Conservation (phyloP, 2,329 filamentous ascomycete genomes). For the Blastomyces parvus region DNA sequence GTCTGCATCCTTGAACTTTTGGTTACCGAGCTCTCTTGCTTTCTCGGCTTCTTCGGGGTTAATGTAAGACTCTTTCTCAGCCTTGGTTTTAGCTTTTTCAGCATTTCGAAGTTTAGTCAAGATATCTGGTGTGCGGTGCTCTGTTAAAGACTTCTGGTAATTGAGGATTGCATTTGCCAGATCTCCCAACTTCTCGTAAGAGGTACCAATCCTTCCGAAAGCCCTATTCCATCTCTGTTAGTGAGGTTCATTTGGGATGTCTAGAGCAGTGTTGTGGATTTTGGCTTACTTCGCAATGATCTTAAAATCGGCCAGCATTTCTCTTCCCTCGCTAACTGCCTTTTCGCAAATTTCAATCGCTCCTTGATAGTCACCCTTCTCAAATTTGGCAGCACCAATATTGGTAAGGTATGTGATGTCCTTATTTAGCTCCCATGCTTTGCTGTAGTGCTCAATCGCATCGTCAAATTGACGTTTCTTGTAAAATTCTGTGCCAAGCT, state of each 20-base stretch:
- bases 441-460: constrained; percentile 86
- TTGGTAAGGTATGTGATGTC: constrained; percentile 98
- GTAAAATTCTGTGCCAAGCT: constrained; percentile 84
- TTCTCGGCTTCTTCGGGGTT: constrained; percentile 89
- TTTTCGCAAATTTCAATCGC: constrained; percentile 78
- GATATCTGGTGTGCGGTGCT: constrained; percentile 91
- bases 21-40: constrained; percentile 86
- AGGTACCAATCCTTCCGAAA: constrained; percentile 89
- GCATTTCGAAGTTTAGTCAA: constrained; percentile 83
- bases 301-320: constrained; percentile 93
- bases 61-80: constrained; percentile 69
- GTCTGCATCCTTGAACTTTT: constrained; percentile 93
- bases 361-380: constrained; percentile 88
- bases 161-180: constrained; percentile 69
- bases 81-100: constrained; percentile 74
- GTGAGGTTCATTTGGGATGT: constrained; percentile 1
- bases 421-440: constrained; percentile 90
- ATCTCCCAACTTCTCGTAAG: constrained; percentile 84
- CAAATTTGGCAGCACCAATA: constrained; percentile 83
- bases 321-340: constrained; percentile 81
- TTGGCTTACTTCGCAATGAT: constrained; percentile 70
- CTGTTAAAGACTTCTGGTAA: constrained; percentile 88
- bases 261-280: background rate
- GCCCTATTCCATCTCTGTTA: constrained; percentile 39
- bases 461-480: constrained; percentile 97